Evolutionary conservation across 805 yeast genomes (phyloP).

Genomic region (Candida maris): DNA sequence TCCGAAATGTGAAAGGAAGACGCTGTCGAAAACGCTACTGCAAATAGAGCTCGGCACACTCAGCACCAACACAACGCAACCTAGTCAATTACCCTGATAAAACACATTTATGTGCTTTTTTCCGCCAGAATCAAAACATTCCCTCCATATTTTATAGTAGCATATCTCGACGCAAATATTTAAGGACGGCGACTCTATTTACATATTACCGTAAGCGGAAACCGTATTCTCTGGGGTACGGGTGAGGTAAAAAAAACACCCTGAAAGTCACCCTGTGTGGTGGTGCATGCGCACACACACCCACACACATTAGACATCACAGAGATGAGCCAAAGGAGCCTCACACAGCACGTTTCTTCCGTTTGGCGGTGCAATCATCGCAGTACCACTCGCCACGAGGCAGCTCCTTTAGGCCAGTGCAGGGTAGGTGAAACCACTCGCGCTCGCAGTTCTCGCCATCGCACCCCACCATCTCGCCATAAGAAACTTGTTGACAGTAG

Average conservation of each 20-base stretch:
- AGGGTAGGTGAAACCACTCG: conserved; percentile 95
- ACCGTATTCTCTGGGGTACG: too few species aligned
- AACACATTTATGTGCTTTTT: too few species aligned
- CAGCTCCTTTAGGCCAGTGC: conserved; percentile 80
- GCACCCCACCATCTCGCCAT: conserved; percentile 99
- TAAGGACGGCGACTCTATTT: conserved; percentile 18
- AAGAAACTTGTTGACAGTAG: conserved; percentile 94
- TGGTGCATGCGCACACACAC: too few species aligned
- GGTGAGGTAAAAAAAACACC: conserved; percentile 1
- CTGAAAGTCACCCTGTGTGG: too few species aligned
- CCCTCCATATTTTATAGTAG: conserved; percentile 1
- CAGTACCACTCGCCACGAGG: conserved; percentile 88
- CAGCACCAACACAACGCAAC: too few species aligned
- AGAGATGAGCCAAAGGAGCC: neutral
- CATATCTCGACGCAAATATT: conserved; percentile 6
- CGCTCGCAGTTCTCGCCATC: conserved; percentile 89
- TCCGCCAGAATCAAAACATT: neutral
- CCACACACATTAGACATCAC: too few species aligned
- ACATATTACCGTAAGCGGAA: conserved; percentile 17
- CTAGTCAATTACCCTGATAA: too few species aligned
- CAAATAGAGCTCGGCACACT: too few species aligned
- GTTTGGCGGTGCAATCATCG: conserved; percentile 50
- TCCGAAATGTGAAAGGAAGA: too few species aligned
- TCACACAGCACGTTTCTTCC: conserved; percentile 12
- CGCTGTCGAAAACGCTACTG: too few species aligned